Conservation (phyloP, 2,329 filamentous ascomycete genomes). For the Daldinia sp. region DNA sequence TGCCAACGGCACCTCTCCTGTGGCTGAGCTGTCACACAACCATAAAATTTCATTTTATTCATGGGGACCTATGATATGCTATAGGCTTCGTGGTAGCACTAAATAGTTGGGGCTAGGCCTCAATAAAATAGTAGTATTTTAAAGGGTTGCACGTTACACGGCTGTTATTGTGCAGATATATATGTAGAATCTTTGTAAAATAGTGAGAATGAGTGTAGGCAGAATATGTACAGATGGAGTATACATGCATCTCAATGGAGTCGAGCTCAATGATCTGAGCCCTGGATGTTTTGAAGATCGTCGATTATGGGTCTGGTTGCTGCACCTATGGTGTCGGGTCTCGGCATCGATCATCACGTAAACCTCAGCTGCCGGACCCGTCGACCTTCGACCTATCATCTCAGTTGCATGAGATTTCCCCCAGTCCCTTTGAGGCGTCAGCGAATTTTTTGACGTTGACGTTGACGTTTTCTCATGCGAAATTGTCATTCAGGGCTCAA, state of each 20-base stretch:
- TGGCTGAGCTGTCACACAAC: slow-evolving; percentile 38
- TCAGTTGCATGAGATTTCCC: slow-evolving; percentile 13
- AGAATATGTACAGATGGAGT: not conserved
- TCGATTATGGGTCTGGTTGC: slow-evolving; percentile 29
- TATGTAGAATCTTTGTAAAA: too few species aligned
- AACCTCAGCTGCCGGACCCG: slow-evolving; percentile 36
- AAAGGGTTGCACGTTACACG: slow-evolving; percentile 15
- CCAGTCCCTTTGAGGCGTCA: not conserved
- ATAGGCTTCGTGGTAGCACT: not conserved
- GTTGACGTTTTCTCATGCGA: slow-evolving; percentile 7
- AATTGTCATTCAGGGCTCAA: slow-evolving; percentile 23
- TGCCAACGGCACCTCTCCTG: slow-evolving; percentile 21
- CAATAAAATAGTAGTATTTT: slow-evolving; percentile 24
- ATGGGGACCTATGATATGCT: slow-evolving; percentile 24
- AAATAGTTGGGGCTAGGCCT: not conserved
- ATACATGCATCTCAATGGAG: slow-evolving; percentile 2
- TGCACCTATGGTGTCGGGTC: slow-evolving; percentile 33
- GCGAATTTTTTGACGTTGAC: slow-evolving; percentile 11
- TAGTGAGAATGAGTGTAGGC: not conserved
- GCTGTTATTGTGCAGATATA: not conserved
- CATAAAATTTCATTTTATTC: slow-evolving; percentile 30
- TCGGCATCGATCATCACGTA: slow-evolving; percentile 34
- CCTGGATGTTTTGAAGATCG: slow-evolving; percentile 36
- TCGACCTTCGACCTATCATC: slow-evolving; percentile 18
- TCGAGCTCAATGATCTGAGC: slow-evolving; percentile 38